A percentile compares a stretch with the other conserved stretches of the same genome.
phyloP scores from a whole-genome alignment of 2,329 filamentous ascomycete genomes.

The Incumbomyces delicatus region DNA sequence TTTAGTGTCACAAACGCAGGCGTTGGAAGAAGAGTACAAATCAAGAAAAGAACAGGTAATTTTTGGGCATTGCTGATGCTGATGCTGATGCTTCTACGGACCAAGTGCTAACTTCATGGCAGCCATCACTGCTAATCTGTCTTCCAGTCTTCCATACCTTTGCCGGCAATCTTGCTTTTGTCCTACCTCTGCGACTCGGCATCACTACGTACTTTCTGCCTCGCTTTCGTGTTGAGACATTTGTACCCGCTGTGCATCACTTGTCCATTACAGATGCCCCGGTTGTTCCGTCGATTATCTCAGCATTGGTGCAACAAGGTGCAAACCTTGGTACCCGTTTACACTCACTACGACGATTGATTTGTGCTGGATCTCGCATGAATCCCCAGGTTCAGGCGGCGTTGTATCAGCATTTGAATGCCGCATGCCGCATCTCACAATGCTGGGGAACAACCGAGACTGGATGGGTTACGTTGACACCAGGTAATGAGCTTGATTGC shows the following conservation, averaged over 20 bases:
- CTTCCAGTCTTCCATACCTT: slow-evolving; percentile 48
- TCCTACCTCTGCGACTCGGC: slow-evolving; percentile 38
- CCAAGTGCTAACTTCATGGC: slow-evolving; percentile 13
- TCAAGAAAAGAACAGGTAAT: slow-evolving; percentile 1
- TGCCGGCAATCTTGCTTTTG: slow-evolving; percentile 36
- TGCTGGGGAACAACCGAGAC: slow-evolving; percentile 49
- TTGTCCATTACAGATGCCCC: slow-evolving; percentile 41
- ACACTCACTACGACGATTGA: slow-evolving; percentile 34
- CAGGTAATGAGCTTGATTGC: slow-evolving; percentile 30
- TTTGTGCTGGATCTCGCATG: slow-evolving; percentile 42
- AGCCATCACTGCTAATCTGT: slow-evolving; percentile 37
- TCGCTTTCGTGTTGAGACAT: slow-evolving; percentile 34
- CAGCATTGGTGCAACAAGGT: slow-evolving; percentile 26
- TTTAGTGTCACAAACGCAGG: slow-evolving; percentile 15
- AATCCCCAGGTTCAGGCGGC: slow-evolving; percentile 31
- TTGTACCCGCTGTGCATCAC: slow-evolving; percentile 30
- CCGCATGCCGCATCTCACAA: slow-evolving; percentile 35
- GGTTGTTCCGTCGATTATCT: slow-evolving; percentile 39
- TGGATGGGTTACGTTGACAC: slow-evolving; percentile 26
- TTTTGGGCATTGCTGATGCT: not conserved
- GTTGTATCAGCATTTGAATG: slow-evolving; percentile 32
- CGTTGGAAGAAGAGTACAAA: slow-evolving; percentile 13
- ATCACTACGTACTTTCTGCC: slow-evolving; percentile 39
- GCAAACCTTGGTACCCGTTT: slow-evolving; percentile 23
- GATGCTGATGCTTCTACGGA: not conserved